These are phyloP conservation scores for Paulownia fortunei DNA, from an alignment of 257 asterid species.

Conservation along the genomic window DNA sequence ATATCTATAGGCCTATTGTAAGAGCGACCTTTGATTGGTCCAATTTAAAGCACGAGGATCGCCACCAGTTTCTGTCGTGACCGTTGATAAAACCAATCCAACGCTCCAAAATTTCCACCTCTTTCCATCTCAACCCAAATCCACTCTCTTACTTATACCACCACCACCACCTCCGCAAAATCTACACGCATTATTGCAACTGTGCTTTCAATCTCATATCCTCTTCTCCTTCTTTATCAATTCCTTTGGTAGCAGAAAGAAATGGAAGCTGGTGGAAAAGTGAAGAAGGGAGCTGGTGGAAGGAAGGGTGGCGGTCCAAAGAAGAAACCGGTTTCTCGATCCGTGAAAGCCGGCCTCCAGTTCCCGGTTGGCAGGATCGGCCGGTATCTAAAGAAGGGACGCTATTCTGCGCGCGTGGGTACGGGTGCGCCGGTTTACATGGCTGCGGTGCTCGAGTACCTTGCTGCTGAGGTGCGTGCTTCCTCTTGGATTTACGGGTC, in stretches of 20 bases:
- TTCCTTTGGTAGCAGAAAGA: background rate
- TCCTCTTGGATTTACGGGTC: background rate
- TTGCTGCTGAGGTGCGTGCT: slow-evolving; percentile 39
- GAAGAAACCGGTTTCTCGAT: slow-evolving; percentile 59
- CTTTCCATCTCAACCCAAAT: slow-evolving; percentile 19
- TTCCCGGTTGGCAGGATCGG: too few species aligned
- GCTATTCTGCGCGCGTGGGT: too few species aligned
- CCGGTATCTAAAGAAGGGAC: too few species aligned
- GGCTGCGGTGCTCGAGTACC: too few species aligned
- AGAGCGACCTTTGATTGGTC: slow-evolving; percentile 25
- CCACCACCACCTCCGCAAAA: background rate
- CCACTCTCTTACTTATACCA: slow-evolving; percentile 29
- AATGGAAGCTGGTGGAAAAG: slow-evolving; percentile 39
- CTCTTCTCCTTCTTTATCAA: background rate
- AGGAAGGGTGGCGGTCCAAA: slow-evolving; percentile 57
- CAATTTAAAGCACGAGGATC: slow-evolving; percentile 34
- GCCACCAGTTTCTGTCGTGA: too few species aligned
- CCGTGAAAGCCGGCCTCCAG: too few species aligned
- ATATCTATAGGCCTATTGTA: background rate
- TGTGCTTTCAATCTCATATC: background rate
- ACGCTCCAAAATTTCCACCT: slow-evolving; percentile 28
- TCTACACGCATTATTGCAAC: background rate
- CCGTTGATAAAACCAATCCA: slow-evolving; percentile 42
- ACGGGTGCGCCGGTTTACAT: too few species aligned
- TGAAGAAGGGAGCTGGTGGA: slow-evolving; percentile 61